A percentile compares a stretch with the other conserved stretches of the same genome.
Evolutionary conservation across 78 protist species (phyloP).

Genomic region (Mantamonas sphyraenae): DNA sequence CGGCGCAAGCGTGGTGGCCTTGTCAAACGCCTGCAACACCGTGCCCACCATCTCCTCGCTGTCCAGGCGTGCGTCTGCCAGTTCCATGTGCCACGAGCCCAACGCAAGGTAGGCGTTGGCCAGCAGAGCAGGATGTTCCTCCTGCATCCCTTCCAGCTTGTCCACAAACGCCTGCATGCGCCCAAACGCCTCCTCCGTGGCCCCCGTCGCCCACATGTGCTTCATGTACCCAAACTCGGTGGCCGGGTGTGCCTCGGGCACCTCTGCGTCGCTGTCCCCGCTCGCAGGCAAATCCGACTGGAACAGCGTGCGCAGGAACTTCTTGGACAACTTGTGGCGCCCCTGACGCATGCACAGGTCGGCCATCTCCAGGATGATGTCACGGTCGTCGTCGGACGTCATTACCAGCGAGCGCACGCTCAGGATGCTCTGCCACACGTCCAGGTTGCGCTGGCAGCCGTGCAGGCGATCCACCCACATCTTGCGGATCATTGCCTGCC

Average conservation of each 20-base stretch:
- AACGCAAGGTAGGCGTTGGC: conserved; percentile 66
- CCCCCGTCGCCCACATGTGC: conserved; percentile 72
- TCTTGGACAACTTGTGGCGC: not conserved
- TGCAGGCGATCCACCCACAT: conserved; percentile 74
- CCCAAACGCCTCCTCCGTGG: not conserved
- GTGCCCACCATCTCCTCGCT: conserved; percentile 1
- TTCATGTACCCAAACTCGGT: conserved; percentile 71
- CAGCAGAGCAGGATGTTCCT: conserved; percentile 2
- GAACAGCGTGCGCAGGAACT: conserved; percentile 28
- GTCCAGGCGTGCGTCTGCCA: not conserved
- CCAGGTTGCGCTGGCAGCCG: conserved; percentile 67
- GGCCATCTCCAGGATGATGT: conserved; percentile 71
- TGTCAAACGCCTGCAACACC: not conserved
- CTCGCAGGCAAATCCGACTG: conserved; percentile 21
- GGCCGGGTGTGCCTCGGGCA: conserved; percentile 55
- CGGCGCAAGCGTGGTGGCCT: not conserved
- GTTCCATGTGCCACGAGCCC: conserved; percentile 62
- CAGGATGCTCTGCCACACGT: conserved; percentile 87
- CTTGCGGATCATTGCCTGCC: conserved; percentile 15
- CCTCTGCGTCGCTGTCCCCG: no score
- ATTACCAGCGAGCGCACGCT: conserved; percentile 71
- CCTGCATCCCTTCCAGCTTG: not conserved
- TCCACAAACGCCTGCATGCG: not conserved
- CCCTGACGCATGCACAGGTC: conserved; percentile 52
- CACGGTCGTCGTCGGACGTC: conserved; percentile 62